Percentiles rank a stretch among this genome's conserved stretches.
These are phyloP conservation scores for Leucoagaricus sp. DNA, from an alignment of 1,284 basidiomycete species.

Conservation along the genomic window DNA sequence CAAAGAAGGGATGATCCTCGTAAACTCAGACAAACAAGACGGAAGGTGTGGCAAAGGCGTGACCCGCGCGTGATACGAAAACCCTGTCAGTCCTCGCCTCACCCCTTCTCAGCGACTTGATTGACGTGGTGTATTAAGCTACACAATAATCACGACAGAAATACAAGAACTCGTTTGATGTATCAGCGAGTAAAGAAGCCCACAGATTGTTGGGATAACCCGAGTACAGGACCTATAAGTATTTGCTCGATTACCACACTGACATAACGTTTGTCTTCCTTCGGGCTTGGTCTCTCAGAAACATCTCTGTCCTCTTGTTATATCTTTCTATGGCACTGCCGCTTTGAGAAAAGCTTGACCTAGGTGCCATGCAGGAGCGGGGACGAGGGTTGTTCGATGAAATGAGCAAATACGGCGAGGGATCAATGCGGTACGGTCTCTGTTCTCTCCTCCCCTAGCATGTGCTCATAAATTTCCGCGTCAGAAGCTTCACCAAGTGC, in stretches of 20 bases:
- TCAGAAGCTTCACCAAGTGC: slow-evolving; percentile 57
- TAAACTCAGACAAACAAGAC: no score
- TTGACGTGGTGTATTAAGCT: slow-evolving; percentile 54
- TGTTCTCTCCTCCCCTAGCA: slow-evolving; percentile 11
- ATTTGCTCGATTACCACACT: slow-evolving; percentile 77
- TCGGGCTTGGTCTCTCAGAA: slow-evolving; percentile 76
- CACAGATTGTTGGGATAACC: slow-evolving; percentile 62
- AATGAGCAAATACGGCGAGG: slow-evolving; percentile 57
- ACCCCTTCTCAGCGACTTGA: slow-evolving; percentile 37
- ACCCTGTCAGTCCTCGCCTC: slow-evolving; percentile 16
- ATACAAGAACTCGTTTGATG: slow-evolving; percentile 78
- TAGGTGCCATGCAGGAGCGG: slow-evolving; percentile 47
- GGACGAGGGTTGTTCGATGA: slow-evolving; percentile 64
- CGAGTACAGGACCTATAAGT: slow-evolving; percentile 61
- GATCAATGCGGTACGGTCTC: slow-evolving; percentile 63
- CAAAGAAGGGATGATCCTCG: no score
- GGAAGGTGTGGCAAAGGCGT: slow-evolving; percentile 1
- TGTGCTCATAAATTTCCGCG: slow-evolving; percentile 43
- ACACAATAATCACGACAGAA: slow-evolving; percentile 67
- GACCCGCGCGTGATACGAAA: background rate
- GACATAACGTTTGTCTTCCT: slow-evolving; percentile 82
- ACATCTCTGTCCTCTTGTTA: slow-evolving; percentile 70
- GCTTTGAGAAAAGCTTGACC: slow-evolving; percentile 61
- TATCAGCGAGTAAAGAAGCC: slow-evolving; percentile 49
- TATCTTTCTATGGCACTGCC: slow-evolving; percentile 69